Evolutionary conservation across 2,329 filamentous ascomycete genomes (phyloP), one percentile per base, ranked within the genome.

Genomic region (Ceratocystis colombiana): DNA sequence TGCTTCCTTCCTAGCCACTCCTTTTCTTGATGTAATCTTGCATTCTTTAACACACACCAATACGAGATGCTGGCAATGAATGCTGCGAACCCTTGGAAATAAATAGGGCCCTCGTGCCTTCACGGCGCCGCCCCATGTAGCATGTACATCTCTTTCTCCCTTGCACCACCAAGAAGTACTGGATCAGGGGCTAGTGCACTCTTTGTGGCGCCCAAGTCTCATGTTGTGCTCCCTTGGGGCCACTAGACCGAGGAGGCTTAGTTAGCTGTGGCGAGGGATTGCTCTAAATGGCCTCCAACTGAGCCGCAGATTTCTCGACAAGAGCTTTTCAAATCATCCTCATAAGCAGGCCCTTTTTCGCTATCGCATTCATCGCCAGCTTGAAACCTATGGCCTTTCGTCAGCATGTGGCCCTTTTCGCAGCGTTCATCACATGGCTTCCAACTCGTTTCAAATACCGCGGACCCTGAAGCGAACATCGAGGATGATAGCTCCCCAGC

Each of bases 401-500:
- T 20, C 15, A 59, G 46, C 17, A 59, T 61, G n/a, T 64, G 66
- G 66, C 44, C 41, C 10, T 64, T 64, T 22, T 59, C 62, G 20
- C 25, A 41, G 15, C 61, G 41, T 17, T 46, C 44, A 37, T 28
- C 66, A 3, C 61, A 61, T 22, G 64, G 62, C 66, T 69, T 67
- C 62, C 66, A 70, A 61, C 67, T 62, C 30, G 48, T 66, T 17
- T 30, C 61, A 33, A 66, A 55, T 20, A 33, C 64, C 15, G 30
- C 61, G 22, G 67, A 63, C 20, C n/a, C 70, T 12, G 69, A 70
- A 22, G 68, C 68, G 30, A 68, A 70, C 25, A 41, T 68, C 20
- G 68, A 71, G 61, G 68, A 70, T 15, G 37, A 41, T 5, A 61
- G 65, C 5, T 48, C 44, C 22, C 37, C 46, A 33, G 17, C 44